Base-by-base conservation (phyloP, 83 land plant genomes). In the Picea mariana region DNA sequence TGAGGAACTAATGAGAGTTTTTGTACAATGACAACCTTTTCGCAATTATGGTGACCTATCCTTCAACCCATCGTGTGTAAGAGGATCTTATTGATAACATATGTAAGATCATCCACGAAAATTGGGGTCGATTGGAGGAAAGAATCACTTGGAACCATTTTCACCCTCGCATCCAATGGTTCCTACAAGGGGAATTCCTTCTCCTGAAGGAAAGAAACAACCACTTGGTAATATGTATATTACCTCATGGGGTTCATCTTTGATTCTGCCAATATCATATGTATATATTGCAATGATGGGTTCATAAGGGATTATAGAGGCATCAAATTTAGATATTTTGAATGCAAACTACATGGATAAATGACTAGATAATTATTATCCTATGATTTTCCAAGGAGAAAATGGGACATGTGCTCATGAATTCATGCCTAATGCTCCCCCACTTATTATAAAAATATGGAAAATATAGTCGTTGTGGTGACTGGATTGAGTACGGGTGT, bases 301-400 rank as follows among this genome's bases (percentile, higher is more conserved):
- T 3, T 96, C 99, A 63, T 78, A 93, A 83, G 99, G 99, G 16
- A 88, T 98, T 23, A 96, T 98, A 0, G 93, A 93, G 20, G 99
- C 99, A 7, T 98, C 99, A 67, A 98, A 96, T 83, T 83, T 91
- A 34, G 99, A 99, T 15, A 98, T 98, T 75, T 78, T 98, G 77
- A 96, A 94, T 85, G 99, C 99, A 82, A 98, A 98, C 86, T 98
- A 98, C 93, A 98, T 98, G 99, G 99, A 99, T 16, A 98, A 96
- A 81, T 93, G 99, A 80, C 89, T 98, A 62, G 99, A 98, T 99
- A 81, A 94, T 24, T 82, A 98, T 79, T 98, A 96, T 81, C 99
- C 97, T 8, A 80, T 98, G 11, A 94, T 98, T 59, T 98, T 98
- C 93, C 89, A 99, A 77, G 99, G 99, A 72, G 97, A 88, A 88